phyloP scores from a whole-genome alignment of 2,329 filamentous ascomycete species.

The Daldinia sp. region DNA sequence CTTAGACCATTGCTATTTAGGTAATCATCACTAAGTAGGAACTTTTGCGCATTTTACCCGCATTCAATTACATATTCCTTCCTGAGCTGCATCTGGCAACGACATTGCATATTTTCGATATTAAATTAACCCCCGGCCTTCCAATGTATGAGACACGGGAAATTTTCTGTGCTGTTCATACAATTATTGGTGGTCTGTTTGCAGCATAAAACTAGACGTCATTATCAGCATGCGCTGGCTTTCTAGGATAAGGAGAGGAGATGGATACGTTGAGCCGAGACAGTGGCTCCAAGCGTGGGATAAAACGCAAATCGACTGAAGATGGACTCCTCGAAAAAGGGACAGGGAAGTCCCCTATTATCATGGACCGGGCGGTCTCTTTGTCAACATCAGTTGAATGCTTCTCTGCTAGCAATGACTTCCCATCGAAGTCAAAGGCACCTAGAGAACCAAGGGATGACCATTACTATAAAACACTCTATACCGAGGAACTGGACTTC shows the following conservation, averaged over 20 bases:
- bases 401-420: neutral
- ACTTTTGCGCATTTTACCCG: neutral
- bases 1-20: neutral
- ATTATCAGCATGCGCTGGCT: neutral
- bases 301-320: conserved; percentile 45
- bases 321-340: conserved; percentile 26
- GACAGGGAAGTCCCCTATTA: neutral
- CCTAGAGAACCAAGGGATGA: conserved; percentile 30
- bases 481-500: conserved; percentile 47
- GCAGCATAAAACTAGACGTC: neutral
- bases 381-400: neutral
- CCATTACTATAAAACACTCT: conserved; percentile 46
- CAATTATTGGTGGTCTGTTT: neutral
- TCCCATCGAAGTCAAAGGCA: neutral
- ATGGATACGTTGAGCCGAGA: conserved; percentile 14
- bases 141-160: neutral
- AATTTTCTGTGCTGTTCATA: neutral
- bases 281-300: conserved; percentile 22
- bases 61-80: neutral
- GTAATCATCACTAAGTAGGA: neutral
- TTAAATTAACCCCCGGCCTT: neutral
- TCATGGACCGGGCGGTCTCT: neutral
- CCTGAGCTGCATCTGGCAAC: neutral
- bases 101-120: neutral
- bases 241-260: conserved; percentile 18